Conservation (phyloP, 768 basidiomycete species). For the Lactarius pseudohatsudake region DNA sequence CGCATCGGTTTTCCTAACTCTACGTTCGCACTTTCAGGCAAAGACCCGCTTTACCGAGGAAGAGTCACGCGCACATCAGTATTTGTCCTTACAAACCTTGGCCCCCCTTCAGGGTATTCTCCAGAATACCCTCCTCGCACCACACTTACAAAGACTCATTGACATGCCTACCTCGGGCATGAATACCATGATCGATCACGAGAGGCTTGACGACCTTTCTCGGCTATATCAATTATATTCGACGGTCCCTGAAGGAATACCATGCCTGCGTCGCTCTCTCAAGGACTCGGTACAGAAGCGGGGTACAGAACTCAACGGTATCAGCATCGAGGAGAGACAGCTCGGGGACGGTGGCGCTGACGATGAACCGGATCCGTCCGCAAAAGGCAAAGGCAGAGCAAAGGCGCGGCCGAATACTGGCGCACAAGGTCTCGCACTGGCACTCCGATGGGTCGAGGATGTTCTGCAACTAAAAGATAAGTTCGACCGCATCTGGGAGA, state of each 20-base stretch:
- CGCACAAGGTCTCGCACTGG: slow-evolving; percentile 54
- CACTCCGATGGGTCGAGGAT: slow-evolving; percentile 91
- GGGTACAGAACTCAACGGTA: slow-evolving; percentile 78
- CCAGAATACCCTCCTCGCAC: slow-evolving; percentile 70
- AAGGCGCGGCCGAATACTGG: slow-evolving; percentile 42
- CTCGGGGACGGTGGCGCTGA: slow-evolving; percentile 38
- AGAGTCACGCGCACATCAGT: slow-evolving; percentile 80
- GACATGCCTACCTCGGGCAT: slow-evolving; percentile 82
- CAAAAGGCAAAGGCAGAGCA: slow-evolving; percentile 55
- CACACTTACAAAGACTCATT: slow-evolving; percentile 75
- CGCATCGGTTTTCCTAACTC: background rate
- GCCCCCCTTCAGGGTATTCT: slow-evolving; percentile 70
- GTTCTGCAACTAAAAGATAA: slow-evolving; percentile 90
- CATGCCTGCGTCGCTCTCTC: slow-evolving; percentile 61
- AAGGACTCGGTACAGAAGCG: slow-evolving; percentile 70
- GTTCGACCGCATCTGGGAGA: slow-evolving; percentile 73
- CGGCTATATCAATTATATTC: slow-evolving; percentile 77
- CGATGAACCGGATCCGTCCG: slow-evolving; percentile 37
- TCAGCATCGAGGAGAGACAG: slow-evolving; percentile 39
- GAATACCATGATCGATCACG: slow-evolving; percentile 80
- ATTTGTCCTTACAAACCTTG: slow-evolving; percentile 75
- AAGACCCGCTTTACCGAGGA: slow-evolving; percentile 82
- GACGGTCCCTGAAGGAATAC: slow-evolving; percentile 65
- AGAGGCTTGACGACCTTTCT: slow-evolving; percentile 72
- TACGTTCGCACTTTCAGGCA: slow-evolving; percentile 48